Evolutionary conservation across 176 grass and related monocot genomes (phyloP), one percentile per base, ranked within the genome.

Genomic region (Pontederia crassipes): DNA sequence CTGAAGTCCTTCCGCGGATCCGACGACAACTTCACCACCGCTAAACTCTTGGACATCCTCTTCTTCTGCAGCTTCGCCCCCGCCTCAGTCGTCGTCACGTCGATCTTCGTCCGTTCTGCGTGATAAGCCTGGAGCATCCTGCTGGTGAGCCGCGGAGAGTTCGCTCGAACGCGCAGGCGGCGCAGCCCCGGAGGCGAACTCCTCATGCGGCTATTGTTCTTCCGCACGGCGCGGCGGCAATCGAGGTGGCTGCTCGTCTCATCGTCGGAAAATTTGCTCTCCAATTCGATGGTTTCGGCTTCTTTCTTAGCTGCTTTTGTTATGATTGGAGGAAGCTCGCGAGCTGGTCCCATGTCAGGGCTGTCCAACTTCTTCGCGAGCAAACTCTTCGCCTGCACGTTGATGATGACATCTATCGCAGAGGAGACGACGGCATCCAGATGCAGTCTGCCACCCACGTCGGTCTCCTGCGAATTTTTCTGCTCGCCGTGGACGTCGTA

Each of bases 1-100:
- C 16, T 82, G 76, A 97, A 97, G 70, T 97, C 93, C 59, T 64
- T 48, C 61, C 81, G 86, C 28, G 87, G 87, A 59, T 97, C 79
- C 11, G 12, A 70, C 52, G 93, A 97, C 14, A 62, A 61, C 81
- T 83, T 92, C 71, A 88, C 83, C 46, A 97, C 81, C 61, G 83
- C 87, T 67, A 91, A 82, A 72, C 84, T 88, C 70, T 82, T 76
- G 45, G 74, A 70, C 11, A 85, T 57, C 2, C 54, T 47, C 65
- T 66, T 66, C 53, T 64, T 16, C 27, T 59, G 50, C 50, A 8
- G 20, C 12, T 7, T 28, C 10, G 9, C 48, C 6, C 4, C 32
- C 2, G 80, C 32, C 3, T 51, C 8, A 73, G 58, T 40, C 46
- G 45, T 62, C 54, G 52, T 16, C 52, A 14, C 10, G 52, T 5